Evolutionary conservation across 495 filamentous ascomycete genomes (phyloP).

Genomic region (Ascobolus immersus): DNA sequence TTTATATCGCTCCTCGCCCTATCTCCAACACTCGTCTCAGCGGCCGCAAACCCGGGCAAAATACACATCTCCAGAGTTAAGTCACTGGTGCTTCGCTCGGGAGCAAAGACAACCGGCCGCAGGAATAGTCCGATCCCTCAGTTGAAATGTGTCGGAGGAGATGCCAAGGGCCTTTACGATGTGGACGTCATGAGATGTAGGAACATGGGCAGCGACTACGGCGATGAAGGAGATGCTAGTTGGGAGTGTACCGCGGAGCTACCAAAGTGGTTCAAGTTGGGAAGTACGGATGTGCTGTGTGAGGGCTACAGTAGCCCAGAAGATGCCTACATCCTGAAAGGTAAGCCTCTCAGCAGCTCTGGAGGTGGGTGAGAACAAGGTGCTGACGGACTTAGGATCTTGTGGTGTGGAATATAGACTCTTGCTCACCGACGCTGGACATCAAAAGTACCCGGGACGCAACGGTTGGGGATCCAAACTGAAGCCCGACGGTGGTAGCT

Average conservation of each 20-base stretch:
- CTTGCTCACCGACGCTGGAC: conserved; percentile 53
- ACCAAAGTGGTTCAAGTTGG: conserved; percentile 66
- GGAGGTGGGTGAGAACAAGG: background rate
- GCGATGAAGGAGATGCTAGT: conserved; percentile 47
- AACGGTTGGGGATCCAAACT: conserved; percentile 12
- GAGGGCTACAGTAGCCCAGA: conserved; percentile 57
- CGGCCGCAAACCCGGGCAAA: too few species aligned
- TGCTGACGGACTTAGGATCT: conserved; percentile 10
- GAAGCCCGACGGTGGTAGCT: conserved; percentile 3
- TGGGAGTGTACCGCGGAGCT: conserved; percentile 71
- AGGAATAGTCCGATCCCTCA: too few species aligned
- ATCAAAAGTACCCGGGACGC: conserved; percentile 38
- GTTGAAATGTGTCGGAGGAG: conserved; percentile 54
- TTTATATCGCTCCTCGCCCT: too few species aligned
- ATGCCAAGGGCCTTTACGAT: conserved; percentile 33
- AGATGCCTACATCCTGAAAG: conserved; percentile 64
- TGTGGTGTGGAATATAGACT: conserved; percentile 87
- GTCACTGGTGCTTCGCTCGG: too few species aligned
- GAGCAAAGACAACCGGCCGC: too few species aligned
- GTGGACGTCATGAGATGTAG: conserved; percentile 68
- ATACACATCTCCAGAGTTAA: too few species aligned
- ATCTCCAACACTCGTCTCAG: too few species aligned
- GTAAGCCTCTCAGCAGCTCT: conserved; percentile 20
- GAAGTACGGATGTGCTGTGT: conserved; percentile 71
- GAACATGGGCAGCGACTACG: conserved; percentile 35